Evolutionary conservation across 208 protist species (phyloP).

Genomic region (Acanthamoeba culbertsoni): DNA sequence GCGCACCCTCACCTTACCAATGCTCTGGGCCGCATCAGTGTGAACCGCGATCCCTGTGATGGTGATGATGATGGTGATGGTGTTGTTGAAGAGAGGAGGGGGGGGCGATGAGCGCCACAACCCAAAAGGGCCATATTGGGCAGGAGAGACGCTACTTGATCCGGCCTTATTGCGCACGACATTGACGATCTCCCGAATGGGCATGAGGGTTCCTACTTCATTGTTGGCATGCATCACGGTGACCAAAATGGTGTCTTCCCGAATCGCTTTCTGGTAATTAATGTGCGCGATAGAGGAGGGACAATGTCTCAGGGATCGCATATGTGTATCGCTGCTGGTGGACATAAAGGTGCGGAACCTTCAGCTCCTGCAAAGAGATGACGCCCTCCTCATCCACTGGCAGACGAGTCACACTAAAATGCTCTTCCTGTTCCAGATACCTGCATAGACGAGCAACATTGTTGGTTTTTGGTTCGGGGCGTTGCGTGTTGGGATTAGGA

Average conservation of each 20-base stretch:
- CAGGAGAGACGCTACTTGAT: neutral
- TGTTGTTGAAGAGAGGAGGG: neutral
- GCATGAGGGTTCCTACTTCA: constrained; percentile 92
- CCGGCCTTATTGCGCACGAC: constrained; percentile 10
- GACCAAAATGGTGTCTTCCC: constrained; percentile 85
- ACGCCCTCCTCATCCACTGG: constrained; percentile 73
- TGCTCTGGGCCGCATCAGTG: constrained; percentile 82
- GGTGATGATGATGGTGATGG: neutral
- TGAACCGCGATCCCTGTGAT: constrained; percentile 87
- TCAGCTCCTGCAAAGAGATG: neutral
- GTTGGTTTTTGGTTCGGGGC: neutral
- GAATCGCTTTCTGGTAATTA: neutral
- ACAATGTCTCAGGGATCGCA: neutral
- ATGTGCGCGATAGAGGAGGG: neutral
- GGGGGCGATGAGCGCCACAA: neutral
- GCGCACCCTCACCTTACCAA: constrained; percentile 80
- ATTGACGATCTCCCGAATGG: constrained; percentile 85
- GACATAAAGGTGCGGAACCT: neutral
- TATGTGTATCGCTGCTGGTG: too few species aligned
- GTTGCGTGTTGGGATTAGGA: too few species aligned
- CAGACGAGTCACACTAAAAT: constrained; percentile 69
- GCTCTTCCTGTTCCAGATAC: constrained; percentile 35
- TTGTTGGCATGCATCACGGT: constrained; percentile 96
- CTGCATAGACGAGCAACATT: constrained; percentile 62
- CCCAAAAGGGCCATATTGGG: neutral